Evolutionary conservation across 768 basidiomycete species (phyloP).

Genomic region (Amanita exitialis): DNA sequence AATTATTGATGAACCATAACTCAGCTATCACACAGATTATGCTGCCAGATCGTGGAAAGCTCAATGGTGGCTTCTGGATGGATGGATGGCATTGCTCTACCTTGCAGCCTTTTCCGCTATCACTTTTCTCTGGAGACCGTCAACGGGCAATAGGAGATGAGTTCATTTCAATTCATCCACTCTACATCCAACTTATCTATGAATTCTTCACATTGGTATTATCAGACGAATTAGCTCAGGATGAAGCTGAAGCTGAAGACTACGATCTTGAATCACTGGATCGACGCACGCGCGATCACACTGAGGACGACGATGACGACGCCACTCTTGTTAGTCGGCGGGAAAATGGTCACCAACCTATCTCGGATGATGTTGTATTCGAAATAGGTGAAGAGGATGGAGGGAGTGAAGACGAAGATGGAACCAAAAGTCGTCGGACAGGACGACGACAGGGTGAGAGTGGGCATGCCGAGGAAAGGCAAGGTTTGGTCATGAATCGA

Average conservation of each 20-base stretch:
- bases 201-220: conserved; percentile 66
- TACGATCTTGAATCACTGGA: conserved; percentile 79
- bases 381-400: conserved; percentile 87
- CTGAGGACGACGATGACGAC: conserved; percentile 61
- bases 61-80: conserved; percentile 96
- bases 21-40: conserved; percentile 48
- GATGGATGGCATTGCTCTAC: conserved; percentile 87
- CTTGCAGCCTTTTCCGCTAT: conserved; percentile 71
- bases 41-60: conserved; percentile 83
- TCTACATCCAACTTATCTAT: conserved; percentile 13
- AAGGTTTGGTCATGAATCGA: conserved; percentile 43
- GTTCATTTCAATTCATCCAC: conserved; percentile 22
- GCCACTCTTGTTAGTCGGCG: conserved; percentile 61
- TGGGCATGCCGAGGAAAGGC: conserved; percentile 47
- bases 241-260: conserved; percentile 89
- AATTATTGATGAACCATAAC: not conserved
- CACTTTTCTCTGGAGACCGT: conserved; percentile 89
- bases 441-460: conserved; percentile 38
- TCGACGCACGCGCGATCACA: conserved; percentile 36
- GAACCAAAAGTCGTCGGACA: conserved; percentile 9
- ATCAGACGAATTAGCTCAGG: conserved; percentile 94
- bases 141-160: conserved; percentile 80
- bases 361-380: conserved; percentile 69
- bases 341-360: conserved; percentile 33
- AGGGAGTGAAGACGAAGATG: conserved; percentile 16